Evolutionary conservation across 2,329 filamentous ascomycete genomes (phyloP).

Genomic region (Aquanectria penicillioides): DNA sequence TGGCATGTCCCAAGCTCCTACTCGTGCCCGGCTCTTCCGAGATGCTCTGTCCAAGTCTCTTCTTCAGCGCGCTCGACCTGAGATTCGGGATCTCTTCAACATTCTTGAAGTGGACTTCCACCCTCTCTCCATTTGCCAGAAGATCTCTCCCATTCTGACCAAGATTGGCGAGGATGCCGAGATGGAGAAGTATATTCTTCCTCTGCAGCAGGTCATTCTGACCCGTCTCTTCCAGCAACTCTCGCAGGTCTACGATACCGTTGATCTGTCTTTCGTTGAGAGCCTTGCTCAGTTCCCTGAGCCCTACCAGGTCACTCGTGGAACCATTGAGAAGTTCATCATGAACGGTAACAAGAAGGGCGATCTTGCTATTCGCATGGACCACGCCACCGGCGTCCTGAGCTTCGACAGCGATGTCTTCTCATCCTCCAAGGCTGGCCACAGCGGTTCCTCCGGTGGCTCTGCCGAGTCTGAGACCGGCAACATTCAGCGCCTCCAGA

Average conservation of each 20-base stretch:
- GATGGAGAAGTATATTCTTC: conserved; percentile 96
- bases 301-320: conserved; percentile 89
- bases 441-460: conserved; percentile 83
- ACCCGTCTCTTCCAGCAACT: conserved; percentile 98
- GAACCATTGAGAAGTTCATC: conserved; percentile 99
- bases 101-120: conserved; percentile 99
- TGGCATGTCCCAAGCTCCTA: conserved; percentile 90
- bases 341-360: conserved; percentile 99
- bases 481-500: conserved; percentile 93
- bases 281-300: conserved; percentile 95
- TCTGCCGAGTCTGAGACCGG: conserved; percentile 87
- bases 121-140: conserved; percentile 97
- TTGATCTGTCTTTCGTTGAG: conserved; percentile 93
- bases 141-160: conserved; percentile 94
- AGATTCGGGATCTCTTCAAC: conserved; percentile 97
- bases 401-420: conserved; percentile 99
- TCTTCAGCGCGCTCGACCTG: conserved; percentile 88
- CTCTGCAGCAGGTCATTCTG: conserved; percentile 97
- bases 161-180: conserved; percentile 94
- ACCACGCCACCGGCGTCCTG: conserved; percentile 93
- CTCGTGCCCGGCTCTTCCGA: conserved; percentile 90
- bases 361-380: conserved; percentile 93
- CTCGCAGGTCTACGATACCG: conserved; percentile 98
- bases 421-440: conserved; percentile 92
- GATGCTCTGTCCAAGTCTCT: conserved; percentile 96